A percentile compares a stretch with the other conserved stretches of the same genome.
phyloP scores from a whole-genome alignment of 495 filamentous ascomycete species.

The Durotheca rogersii region DNA sequence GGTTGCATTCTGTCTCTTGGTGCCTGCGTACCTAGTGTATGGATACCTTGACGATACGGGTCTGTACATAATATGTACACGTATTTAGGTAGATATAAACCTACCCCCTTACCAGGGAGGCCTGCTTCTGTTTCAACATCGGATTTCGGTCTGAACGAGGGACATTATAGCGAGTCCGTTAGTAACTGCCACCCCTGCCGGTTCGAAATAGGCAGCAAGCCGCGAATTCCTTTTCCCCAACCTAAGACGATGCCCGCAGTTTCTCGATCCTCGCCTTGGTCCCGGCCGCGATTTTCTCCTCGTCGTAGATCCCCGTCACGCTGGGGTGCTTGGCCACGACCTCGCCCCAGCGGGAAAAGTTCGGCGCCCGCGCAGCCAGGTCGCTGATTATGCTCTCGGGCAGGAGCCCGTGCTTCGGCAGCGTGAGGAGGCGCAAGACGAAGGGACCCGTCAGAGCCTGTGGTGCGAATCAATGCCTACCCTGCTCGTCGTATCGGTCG shows the following conservation, averaged over 20 bases:
- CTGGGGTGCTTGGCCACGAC: conserved; percentile 63
- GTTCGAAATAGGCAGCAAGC: too few relatives aligned
- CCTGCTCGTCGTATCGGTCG: too few relatives aligned
- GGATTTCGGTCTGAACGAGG: too few relatives aligned
- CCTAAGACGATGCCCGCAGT: too few relatives aligned
- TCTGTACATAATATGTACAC: background rate
- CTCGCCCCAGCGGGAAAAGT: conserved; percentile 67
- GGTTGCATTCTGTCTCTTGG: too few relatives aligned
- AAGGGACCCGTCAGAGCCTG: conserved; percentile 69
- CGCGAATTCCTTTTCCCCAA: too few relatives aligned
- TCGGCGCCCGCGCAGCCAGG: conserved; percentile 57
- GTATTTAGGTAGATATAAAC: background rate
- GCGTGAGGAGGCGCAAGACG: conserved; percentile 56
- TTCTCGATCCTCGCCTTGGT: conserved; percentile 42
- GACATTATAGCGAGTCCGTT: too few relatives aligned
- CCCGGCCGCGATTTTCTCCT: conserved; percentile 33
- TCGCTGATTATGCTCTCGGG: conserved; percentile 49
- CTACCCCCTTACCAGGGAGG: too few relatives aligned
- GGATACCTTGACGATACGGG: background rate
- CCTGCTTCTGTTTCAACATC: too few relatives aligned
- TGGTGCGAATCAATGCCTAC: too few relatives aligned
- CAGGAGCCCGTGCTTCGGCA: conserved; percentile 53
- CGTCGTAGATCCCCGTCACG: conserved; percentile 66
- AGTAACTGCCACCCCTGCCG: too few relatives aligned
- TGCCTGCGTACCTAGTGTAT: too few relatives aligned